Evolutionary conservation across 306 rosid genomes (phyloP), one percentile per base, ranked within the genome.

Genomic region (Malus fusca): DNA sequence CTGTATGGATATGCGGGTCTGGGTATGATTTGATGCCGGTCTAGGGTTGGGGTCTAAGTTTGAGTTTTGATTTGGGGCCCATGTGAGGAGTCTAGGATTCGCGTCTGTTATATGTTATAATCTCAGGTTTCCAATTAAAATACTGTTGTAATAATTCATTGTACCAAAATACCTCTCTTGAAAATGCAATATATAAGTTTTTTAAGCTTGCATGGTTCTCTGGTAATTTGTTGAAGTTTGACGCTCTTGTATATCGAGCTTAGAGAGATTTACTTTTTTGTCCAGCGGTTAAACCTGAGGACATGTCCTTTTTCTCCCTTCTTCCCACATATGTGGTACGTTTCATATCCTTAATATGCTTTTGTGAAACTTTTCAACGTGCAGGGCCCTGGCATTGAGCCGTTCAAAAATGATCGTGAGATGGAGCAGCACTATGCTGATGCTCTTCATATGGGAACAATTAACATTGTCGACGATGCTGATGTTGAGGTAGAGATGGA

Each of bases 351-450:
- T 61, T 33, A 2, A 8, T 37, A 17, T 51, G 46, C 62, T 22
- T 42, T 59, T 52, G 6, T 69, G 55, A 74, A 12, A 65, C 48
- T 48, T 25, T 56, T 63, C 55, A 77, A 80, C 71, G 14, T 79
- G 84, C 90, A 93, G 97, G 93, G 93, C 76, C 90, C 92, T 73
- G 87, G 86, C 44, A 71, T 84, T 86, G 93, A 88, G 81, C 88
- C 90, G 44, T 85, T 95, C 76, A 78, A 85, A 73, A 84, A 78
- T 78, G 96, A 90, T 83, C 26, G 75, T 3, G 96, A 90, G 72
- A 82, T 71, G 79, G 98, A 92, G 87, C 83, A 88, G 77, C 96
- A 89, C 79, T 92, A 95, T 28, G 88, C 88, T 0, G 90, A 90
- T 80, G 84, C 82, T 76, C 81, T 92, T 66, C 81, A 85, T 79